A percentile compares a stretch with the other conserved stretches of the same genome.
These are phyloP conservation scores for Pulveroboletus sp. DNA, from an alignment of 1,284 basidiomycete genomes.

Conservation along the genomic window DNA sequence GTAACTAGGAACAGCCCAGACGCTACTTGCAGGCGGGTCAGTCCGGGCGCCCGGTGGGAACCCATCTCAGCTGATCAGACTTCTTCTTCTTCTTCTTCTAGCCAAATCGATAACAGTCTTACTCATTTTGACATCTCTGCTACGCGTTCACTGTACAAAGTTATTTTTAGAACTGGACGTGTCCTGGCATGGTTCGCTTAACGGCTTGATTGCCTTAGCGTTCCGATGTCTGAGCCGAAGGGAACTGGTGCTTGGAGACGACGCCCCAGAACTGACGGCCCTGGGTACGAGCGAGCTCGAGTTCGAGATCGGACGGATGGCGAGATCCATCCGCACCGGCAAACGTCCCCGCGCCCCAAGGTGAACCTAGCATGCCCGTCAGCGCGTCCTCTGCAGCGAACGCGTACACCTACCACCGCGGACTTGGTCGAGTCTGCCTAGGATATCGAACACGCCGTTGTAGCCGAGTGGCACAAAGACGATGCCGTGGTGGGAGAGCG, in stretches of 20 bases:
- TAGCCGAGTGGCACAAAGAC: constrained; percentile 54
- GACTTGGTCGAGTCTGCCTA: constrained; percentile 40
- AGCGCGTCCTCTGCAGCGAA: no score
- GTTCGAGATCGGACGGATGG: constrained; percentile 43
- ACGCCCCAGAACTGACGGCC: constrained; percentile 35
- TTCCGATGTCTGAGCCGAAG: neutral
- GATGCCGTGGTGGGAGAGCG: constrained; percentile 52
- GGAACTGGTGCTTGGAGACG: constrained; percentile 14
- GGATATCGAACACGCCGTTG: constrained; percentile 32
- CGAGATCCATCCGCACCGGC: constrained; percentile 45
- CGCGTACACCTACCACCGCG: constrained; percentile 37
- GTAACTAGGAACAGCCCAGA: no score
- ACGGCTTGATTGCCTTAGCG: neutral
- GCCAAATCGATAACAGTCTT: no score
- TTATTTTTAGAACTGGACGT: no score
- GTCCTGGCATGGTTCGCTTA: no score
- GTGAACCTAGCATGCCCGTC: constrained; percentile 25
- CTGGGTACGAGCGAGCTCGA: constrained; percentile 44
- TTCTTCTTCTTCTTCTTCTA: no score
- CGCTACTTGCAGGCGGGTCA: no score
- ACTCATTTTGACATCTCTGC: no score
- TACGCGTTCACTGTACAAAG: no score
- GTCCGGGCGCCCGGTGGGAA: no score
- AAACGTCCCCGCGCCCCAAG: constrained; percentile 48
- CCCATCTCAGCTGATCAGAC: no score